Base-by-base conservation (phyloP, 1,139 yeast species). In the Sugiyamaella pinicola region DNA sequence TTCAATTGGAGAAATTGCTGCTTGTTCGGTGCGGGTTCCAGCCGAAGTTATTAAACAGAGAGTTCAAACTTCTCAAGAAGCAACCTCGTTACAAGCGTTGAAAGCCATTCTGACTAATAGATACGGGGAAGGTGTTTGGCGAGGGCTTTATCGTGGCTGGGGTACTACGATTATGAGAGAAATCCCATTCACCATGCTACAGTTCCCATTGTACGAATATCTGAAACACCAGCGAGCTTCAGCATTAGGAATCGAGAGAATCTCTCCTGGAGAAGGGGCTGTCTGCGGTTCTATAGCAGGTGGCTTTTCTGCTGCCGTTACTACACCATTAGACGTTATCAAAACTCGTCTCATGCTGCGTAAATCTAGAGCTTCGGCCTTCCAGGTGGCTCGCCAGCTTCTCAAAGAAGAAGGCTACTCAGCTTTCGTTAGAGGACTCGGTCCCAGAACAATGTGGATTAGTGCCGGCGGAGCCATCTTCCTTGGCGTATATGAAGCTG, bases 391-490 rank as follows among this genome's bases (percentile, higher is more conserved):
- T 3, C 62, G 62, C 24, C 67, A 63, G 5, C 76, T 90, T 52
- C 68, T 78, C 15, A 68, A 67, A 31, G 88, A 85, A 51, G 96
- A 87, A 64, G 96, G 96, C 0, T 69, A 74, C 47, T 60, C 66
- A 7, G 90, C 86, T 0, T 88, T 93, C 59, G 79, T 82, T 66
- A 80, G 80, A 49, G 99, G 99, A 4, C 78, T 91, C 38, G 97
- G 96, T 0, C 98, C 99, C 1, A 77, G 99, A 67, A 90, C 97
- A 0, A 79, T 87, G 81, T 93, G 99, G 99, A 93, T 93, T 56
- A 85, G 96, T 73, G 95, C 96, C 3, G 99, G 99, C 15, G 99
- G 99, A 17, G 96, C 98, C 28, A 89, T 95, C 34, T 93, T 95
- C 73, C 76, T 93, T 54, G 99, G 99, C 2, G 88, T 89, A 55